A percentile compares a stretch with the other conserved stretches of the same genome.
Evolutionary conservation across 2,329 filamentous ascomycete species (phyloP).

Genomic region (Cladobotryum mycophilum): DNA sequence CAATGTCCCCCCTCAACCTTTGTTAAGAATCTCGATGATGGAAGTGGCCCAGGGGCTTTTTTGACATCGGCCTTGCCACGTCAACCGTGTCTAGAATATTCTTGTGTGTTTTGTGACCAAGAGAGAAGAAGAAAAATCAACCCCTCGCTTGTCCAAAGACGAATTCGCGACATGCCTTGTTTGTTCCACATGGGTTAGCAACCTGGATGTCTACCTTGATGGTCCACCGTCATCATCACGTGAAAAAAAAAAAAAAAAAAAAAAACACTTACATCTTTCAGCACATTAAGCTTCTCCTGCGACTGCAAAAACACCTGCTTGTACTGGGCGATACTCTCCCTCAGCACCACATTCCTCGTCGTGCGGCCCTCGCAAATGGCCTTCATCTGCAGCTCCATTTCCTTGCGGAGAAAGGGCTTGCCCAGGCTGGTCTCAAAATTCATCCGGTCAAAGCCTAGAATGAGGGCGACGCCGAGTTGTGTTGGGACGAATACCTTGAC

Average conservation of each 20-base stretch:
- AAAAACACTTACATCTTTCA: constrained; percentile 58
- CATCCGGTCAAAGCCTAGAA: constrained; percentile 92
- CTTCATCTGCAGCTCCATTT: constrained; percentile 97
- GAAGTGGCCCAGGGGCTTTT: too few relatives aligned
- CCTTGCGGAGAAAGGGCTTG: constrained; percentile 92
- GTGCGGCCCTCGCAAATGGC: constrained; percentile 86
- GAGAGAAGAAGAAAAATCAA: not conserved
- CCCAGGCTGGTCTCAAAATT: constrained; percentile 87
- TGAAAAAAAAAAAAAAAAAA: not conserved
- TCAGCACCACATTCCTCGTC: constrained; percentile 67
- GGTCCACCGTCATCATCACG: not conserved
- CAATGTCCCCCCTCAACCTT: too few relatives aligned
- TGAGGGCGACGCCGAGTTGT: constrained; percentile 80
- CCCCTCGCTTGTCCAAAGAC: constrained; percentile 20
- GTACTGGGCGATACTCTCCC: constrained; percentile 82
- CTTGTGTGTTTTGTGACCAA: too few relatives aligned
- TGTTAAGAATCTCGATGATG: too few relatives aligned
- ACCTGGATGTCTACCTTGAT: not conserved
- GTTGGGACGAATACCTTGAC: constrained; percentile 90
- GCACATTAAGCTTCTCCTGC: constrained; percentile 63
- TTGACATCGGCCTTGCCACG: too few relatives aligned
- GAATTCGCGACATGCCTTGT: constrained; percentile 34
- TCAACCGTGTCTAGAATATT: too few relatives aligned
- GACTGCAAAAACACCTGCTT: constrained; percentile 79
- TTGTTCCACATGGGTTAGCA: constrained; percentile 12